A percentile compares a stretch with the other conserved stretches of the same genome.
phyloP scores from a whole-genome alignment of 805 yeast species.

The Pichia exigua region DNA sequence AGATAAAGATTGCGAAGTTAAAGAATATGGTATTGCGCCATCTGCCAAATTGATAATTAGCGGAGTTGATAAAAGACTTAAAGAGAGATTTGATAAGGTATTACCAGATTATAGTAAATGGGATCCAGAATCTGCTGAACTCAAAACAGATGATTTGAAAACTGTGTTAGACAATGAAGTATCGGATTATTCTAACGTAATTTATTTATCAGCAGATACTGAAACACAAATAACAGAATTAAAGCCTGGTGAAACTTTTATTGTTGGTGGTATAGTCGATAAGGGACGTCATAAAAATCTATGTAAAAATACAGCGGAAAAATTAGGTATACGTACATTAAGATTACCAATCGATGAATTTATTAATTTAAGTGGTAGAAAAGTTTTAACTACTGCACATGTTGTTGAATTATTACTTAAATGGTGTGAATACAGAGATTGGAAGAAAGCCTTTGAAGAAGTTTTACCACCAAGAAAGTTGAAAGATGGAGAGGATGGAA shows the following conservation, averaged over 20 bases:
- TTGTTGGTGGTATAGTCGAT: slow-evolving; percentile 94
- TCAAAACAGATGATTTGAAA: slow-evolving; percentile 35
- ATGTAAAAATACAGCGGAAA: slow-evolving; percentile 75
- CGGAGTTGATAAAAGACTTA: slow-evolving; percentile 58
- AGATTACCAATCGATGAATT: slow-evolving; percentile 82
- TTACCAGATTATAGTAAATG: slow-evolving; percentile 57
- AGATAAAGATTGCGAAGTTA: not conserved
- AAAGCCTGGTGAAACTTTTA: slow-evolving; percentile 65
- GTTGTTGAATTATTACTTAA: slow-evolving; percentile 82
- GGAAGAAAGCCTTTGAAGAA: slow-evolving; percentile 83
- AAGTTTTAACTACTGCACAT: slow-evolving; percentile 88
- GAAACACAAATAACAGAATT: slow-evolving; percentile 57
- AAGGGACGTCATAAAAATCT: slow-evolving; percentile 80
- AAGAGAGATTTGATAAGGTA: slow-evolving; percentile 58
- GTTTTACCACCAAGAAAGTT: slow-evolving; percentile 79
- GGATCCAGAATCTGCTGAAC: slow-evolving; percentile 46
- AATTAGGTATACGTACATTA: slow-evolving; percentile 62
- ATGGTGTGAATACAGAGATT: slow-evolving; percentile 71
- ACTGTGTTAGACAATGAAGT: slow-evolving; percentile 22
- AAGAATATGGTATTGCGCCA: slow-evolving; percentile 6
- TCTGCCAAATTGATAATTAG: slow-evolving; percentile 54
- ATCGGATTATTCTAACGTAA: slow-evolving; percentile 34
- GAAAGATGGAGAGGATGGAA: slow-evolving; percentile 1
- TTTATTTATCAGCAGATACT: slow-evolving; percentile 85
- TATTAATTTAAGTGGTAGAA: slow-evolving; percentile 75